Base-by-base conservation (phyloP, 2,329 filamentous ascomycete species). In the Dothiorella sarmentorum region DNA sequence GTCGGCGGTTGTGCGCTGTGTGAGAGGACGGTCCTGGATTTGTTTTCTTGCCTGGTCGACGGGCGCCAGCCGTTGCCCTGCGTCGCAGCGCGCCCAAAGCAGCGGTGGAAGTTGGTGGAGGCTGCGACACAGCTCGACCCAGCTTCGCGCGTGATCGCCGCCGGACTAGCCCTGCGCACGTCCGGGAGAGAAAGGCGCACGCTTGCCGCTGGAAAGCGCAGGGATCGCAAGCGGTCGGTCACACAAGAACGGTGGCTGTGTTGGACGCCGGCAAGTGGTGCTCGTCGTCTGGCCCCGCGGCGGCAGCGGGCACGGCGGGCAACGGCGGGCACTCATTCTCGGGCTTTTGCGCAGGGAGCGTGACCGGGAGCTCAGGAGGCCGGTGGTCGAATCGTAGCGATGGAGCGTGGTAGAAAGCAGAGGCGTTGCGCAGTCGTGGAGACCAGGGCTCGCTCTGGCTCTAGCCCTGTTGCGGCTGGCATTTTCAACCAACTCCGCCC, bases 401-500 rank as follows among this genome's bases (percentile, higher is more conserved):
- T 51, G 31, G 45, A 37, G 35, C 9, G 35, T 17, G 13, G 35
- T n/a, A 37, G 35, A 49, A 51, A 37, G 45, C 45, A 38, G 26
- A 29, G 45, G 45, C 31, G 33, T 35, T n/a, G 45, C 13, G 35
- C 35, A 37, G 35, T n/a, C 35, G 35, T n/a, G 35, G 11, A n/a
- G 43, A 45, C 43, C 43, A 26, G 43, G 43, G 43, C 22, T 45
- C 26, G 43, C 24, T 15, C 43, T 45, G 43, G 43, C 43, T 29
- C 43, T 38, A 40, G 24, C 33, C 49, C 45, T 51, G 31, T 51
- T 51, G 45, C 45, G 45, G 45, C 45, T 20, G 45, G 20, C 17
- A 31, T 51, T 20, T 51, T 51, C 29, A 51, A n/a, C 43, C 44
- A 33, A 58, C 43, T 58, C 29, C 56, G 35, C 56, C 43, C 40